A percentile compares a stretch with the other conserved stretches of the same genome.
Conservation (phyloP, 139 green algal genomes). For the Chlamydomonas applanata region DNA sequence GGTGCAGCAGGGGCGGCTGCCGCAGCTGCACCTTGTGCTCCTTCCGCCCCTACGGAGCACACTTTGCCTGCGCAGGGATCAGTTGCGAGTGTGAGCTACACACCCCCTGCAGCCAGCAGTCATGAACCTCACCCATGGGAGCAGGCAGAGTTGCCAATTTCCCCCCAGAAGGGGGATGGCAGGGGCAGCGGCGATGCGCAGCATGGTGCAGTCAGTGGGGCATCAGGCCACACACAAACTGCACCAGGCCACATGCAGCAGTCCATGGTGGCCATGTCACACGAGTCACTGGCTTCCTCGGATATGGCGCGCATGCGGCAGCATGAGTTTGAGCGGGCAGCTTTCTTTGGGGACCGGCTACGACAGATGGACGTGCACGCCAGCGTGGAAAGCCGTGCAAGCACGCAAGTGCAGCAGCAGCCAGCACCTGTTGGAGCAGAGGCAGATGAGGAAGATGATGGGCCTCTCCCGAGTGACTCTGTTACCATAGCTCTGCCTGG, state of each 20-base stretch:
- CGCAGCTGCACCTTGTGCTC: not conserved
- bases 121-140: not conserved
- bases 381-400: not conserved
- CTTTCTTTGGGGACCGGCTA: not conserved
- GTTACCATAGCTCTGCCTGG: not conserved
- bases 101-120: not conserved
- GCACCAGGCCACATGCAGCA: too few relatives aligned
- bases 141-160: not conserved
- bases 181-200: constrained; percentile 5
- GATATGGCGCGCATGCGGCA: not conserved
- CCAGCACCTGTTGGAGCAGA: not conserved
- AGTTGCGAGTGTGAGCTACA: not conserved
- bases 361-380: not conserved
- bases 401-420: not conserved
- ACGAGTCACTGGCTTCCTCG: too few relatives aligned
- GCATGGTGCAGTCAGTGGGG: too few relatives aligned
- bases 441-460: not conserved
- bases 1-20: constrained; percentile 3
- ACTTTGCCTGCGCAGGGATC: not conserved
- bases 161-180: not conserved
- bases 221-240: too few relatives aligned
- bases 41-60: not conserved
- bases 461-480: too few relatives aligned
- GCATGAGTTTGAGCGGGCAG: not conserved
- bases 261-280: too few relatives aligned